Evolutionary conservation across 495 filamentous ascomycete genomes (phyloP).

Genomic region (Podospora australis): DNA sequence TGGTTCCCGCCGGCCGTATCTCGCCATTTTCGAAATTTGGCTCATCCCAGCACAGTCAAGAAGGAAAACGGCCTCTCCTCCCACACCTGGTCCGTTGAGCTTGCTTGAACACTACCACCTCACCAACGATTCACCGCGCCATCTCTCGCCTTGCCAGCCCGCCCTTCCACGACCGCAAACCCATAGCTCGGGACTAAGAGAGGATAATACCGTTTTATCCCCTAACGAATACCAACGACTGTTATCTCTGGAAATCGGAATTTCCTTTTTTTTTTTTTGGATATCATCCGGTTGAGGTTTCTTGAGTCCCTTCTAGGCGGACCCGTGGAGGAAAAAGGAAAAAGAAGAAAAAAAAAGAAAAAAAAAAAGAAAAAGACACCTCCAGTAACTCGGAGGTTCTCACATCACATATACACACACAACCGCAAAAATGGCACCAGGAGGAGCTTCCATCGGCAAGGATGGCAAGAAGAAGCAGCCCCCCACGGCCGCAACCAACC

Average conservation of each 20-base stretch:
- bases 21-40: not conserved
- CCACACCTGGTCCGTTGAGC: not conserved
- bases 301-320: not conserved
- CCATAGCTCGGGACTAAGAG: too few relatives aligned
- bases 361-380: not conserved
- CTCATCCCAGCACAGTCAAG: not conserved
- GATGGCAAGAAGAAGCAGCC: constrained; percentile 67
- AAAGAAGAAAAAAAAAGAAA: not conserved
- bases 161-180: too few relatives aligned
- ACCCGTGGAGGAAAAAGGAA: not conserved
- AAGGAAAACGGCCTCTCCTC: not conserved
- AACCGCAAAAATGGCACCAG: constrained; percentile 32
- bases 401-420: constrained; percentile 1
- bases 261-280: too few relatives aligned
- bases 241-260: too few relatives aligned
- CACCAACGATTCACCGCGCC: too few relatives aligned
- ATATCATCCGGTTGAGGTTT: not conserved
- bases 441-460: constrained; percentile 39
- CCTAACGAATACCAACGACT: not conserved
- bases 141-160: too few relatives aligned
- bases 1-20: not conserved
- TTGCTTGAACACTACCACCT: too few relatives aligned
- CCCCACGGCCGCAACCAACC: constrained; percentile 80
- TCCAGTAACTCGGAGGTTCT: not conserved
- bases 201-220: too few relatives aligned